A percentile compares a stretch with the other conserved stretches of the same genome.
phyloP scores from a whole-genome alignment of 495 filamentous ascomycete species.

The Penicillium fimorum region DNA sequence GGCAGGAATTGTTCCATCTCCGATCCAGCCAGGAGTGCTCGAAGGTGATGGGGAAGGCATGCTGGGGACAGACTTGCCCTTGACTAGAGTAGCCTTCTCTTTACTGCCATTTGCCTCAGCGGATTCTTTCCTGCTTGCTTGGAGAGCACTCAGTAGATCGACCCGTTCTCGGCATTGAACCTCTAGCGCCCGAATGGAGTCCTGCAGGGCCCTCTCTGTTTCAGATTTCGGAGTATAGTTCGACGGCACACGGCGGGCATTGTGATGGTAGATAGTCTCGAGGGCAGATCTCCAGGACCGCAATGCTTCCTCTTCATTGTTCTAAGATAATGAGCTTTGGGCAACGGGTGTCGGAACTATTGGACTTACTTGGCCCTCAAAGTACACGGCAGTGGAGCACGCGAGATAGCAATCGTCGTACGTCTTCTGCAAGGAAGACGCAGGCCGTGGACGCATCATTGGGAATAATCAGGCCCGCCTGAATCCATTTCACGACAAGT shows the following conservation, averaged over 20 bases:
- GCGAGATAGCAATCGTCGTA: conserved; percentile 94
- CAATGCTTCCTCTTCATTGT: conserved; percentile 89
- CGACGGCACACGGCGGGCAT: conserved; percentile 68
- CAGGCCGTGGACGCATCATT: conserved; percentile 80
- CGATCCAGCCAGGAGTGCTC: conserved; percentile 61
- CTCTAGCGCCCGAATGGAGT: conserved; percentile 79
- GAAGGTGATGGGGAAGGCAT: conserved; percentile 15
- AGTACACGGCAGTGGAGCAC: conserved; percentile 93
- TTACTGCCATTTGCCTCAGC: conserved; percentile 33
- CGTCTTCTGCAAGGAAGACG: conserved; percentile 88
- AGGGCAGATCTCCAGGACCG: conserved; percentile 89
- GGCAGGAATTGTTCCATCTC: conserved; percentile 75
- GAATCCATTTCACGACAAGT: conserved; percentile 26
- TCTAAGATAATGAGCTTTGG: conserved; percentile 50
- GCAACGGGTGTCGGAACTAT: conserved; percentile 9
- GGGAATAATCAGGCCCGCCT: conserved; percentile 26
- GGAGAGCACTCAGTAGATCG: conserved; percentile 80
- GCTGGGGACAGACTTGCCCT: conserved; percentile 17
- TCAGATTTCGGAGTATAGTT: conserved; percentile 73
- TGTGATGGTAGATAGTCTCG: conserved; percentile 86
- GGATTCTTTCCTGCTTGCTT: conserved; percentile 67
- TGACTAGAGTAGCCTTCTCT: conserved; percentile 16
- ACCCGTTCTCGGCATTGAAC: conserved; percentile 92
- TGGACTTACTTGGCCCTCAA: conserved; percentile 74
- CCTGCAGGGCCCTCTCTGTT: conserved; percentile 79